Conservation (phyloP, 148 eudicot species). For the Drosera capensis region DNA sequence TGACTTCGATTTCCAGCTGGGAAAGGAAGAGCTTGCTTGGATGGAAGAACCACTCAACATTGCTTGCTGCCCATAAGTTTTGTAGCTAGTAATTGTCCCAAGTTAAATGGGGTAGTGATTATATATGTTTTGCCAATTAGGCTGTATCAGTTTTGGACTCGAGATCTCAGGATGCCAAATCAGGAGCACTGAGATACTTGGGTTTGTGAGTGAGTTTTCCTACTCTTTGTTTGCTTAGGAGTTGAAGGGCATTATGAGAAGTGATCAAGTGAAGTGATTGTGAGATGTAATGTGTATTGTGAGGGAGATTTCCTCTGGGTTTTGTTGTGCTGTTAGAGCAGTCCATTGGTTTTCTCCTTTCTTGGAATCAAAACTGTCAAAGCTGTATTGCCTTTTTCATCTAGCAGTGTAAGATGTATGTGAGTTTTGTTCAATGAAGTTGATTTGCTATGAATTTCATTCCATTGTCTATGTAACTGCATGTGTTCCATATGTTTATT, state of each 20-base stretch:
- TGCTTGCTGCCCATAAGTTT: slow-evolving; percentile 77
- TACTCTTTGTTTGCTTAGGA: background rate
- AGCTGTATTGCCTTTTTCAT: no score
- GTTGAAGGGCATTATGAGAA: slow-evolving; percentile 3
- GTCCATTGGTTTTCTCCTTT: slow-evolving; percentile 26
- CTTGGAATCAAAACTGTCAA: no score
- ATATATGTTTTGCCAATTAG: background rate
- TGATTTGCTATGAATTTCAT: no score
- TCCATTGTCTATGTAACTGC: no score
- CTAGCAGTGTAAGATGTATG: no score
- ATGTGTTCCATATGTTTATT: no score
- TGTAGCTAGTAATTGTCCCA: slow-evolving; percentile 29
- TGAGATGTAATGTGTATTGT: slow-evolving; percentile 2
- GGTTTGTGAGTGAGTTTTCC: background rate
- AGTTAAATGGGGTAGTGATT: background rate
- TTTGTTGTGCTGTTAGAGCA: slow-evolving; percentile 76
- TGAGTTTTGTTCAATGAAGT: no score
- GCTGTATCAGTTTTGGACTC: background rate
- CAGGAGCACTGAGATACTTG: background rate
- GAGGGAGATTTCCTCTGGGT: slow-evolving; percentile 22
- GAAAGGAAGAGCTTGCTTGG: slow-evolving; percentile 37
- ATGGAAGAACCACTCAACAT: slow-evolving; percentile 51
- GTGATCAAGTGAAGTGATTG: slow-evolving; percentile 4
- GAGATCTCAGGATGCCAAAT: background rate
- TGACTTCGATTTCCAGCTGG: slow-evolving; percentile 52